Evolutionary conservation across 306 rosid genomes (phyloP), one percentile per base, ranked within the genome.

Genomic region (Lathyrus sativus): DNA sequence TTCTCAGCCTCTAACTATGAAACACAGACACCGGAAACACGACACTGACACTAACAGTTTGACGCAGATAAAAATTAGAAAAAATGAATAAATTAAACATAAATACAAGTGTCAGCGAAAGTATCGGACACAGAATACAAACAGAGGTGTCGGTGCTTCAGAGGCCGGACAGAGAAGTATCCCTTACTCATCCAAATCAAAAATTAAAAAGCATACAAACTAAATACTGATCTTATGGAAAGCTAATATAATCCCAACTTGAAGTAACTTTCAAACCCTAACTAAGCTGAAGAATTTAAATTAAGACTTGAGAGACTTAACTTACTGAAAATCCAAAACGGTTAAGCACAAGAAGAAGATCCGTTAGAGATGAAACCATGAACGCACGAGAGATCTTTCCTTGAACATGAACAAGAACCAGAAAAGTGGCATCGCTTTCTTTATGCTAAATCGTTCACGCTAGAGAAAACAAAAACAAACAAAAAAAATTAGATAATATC

Each of bases 221-320:
- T 61, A 68, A 68, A 67, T 12, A 61, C n/a, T 45, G 14, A 76
- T 68, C 74, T 50, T 12, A 4, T 33, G 38, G 37, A 68, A 61
- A 68, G 1, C 50, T 41, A 39, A 61, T 43, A 48, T 17, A 41
- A 51, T 43, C 75, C 66, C 11, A 26, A 12, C 3, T 26, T 17
- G n/a, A 77, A 49, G 45, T 65, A 44, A 14, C 33, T 29, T 35
- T 6, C 43, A 73, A 81, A 84, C 84, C 88, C 88, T 81, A 78
- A 73, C 19, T 77, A 53, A 7, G 74, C 55, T 53, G 50, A 73
- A 69, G 57, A 73, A 64, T 67, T 17, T 18, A 45, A n/a, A 18
- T 31, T 28, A 68, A 17, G 26, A 44, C 46, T n/a, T 53, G 33
- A 12, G 58, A 38, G 51, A 65, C 26, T 65, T 64, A 51, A 73